phyloP scores from a whole-genome alignment of 1,284 basidiomycete genomes.

The Amylostereum areolatum region DNA sequence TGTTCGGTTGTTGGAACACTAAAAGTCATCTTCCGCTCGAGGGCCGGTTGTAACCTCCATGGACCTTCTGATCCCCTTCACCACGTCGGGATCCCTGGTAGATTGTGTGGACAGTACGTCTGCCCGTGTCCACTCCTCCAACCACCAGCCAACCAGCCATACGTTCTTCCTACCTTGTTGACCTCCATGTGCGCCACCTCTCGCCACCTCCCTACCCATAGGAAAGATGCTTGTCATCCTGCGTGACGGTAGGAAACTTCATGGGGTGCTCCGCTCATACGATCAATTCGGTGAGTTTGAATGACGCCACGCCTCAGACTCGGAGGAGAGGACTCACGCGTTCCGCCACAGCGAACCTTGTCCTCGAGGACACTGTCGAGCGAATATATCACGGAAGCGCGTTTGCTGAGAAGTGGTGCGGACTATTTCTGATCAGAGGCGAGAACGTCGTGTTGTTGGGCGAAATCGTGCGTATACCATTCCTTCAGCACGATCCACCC shows the following conservation, averaged over 20 bases:
- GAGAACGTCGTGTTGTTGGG: slow-evolving; percentile 98
- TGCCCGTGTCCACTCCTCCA: slow-evolving; percentile 48
- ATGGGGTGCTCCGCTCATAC: slow-evolving; percentile 94
- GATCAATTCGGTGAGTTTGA: slow-evolving; percentile 90
- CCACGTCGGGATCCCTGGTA: slow-evolving; percentile 92
- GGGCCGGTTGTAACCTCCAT: slow-evolving; percentile 32
- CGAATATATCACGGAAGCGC: slow-evolving; percentile 77
- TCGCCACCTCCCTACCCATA: slow-evolving; percentile 33
- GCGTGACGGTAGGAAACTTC: slow-evolving; percentile 92
- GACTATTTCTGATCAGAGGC: slow-evolving; percentile 91
- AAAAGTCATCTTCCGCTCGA: background rate
- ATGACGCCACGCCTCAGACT: background rate
- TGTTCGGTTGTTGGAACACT: background rate
- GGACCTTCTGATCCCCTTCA: slow-evolving; percentile 95
- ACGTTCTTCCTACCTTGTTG: slow-evolving; percentile 32
- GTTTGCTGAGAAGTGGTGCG: slow-evolving; percentile 81
- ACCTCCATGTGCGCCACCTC: slow-evolving; percentile 18
- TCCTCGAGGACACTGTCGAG: slow-evolving; percentile 87
- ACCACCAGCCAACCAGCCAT: slow-evolving; percentile 38
- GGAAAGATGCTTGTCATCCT: slow-evolving; percentile 98
- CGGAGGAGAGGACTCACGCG: background rate
- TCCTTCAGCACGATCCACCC: slow-evolving; percentile 5
- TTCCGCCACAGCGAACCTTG: slow-evolving; percentile 72
- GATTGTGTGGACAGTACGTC: slow-evolving; percentile 99
- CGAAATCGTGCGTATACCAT: slow-evolving; percentile 78